phyloP scores from a whole-genome alignment of 2,329 filamentous ascomycete genomes.

The Colletotrichum lindemuthianum region DNA sequence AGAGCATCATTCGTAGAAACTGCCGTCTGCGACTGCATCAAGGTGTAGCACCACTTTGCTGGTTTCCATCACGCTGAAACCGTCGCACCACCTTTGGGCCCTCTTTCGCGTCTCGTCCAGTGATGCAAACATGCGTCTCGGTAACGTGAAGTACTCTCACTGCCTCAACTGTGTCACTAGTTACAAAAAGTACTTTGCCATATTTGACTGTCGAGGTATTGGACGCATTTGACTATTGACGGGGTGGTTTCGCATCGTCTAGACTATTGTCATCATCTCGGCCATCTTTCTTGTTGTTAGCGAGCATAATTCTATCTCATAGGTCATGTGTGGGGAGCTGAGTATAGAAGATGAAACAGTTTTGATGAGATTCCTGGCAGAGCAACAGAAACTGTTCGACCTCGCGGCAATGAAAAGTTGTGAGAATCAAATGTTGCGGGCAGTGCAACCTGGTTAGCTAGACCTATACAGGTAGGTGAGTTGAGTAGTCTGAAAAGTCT shows the following conservation, averaged over 20 bases:
- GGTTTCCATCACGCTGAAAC: conserved; percentile 14
- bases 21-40: conserved; percentile 20
- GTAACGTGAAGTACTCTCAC: conserved; percentile 53
- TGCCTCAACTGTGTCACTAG: conserved; percentile 53
- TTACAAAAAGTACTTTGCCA: conserved; percentile 53
- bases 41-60: conserved; percentile 44
- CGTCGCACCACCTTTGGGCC: conserved; percentile 40
- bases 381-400: too few relatives aligned
- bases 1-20: conserved; percentile 36
- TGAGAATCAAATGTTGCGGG: too few relatives aligned
- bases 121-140: conserved; percentile 55
- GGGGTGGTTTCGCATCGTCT: too few relatives aligned
- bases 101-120: conserved; percentile 49
- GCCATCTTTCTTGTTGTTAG: too few relatives aligned
- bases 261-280: too few relatives aligned
- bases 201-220: conserved; percentile 10
- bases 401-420: too few relatives aligned
- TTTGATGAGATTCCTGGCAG: fast-evolving
- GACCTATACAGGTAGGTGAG: too few relatives aligned
- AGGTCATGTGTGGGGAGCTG: too few relatives aligned
- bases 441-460: too few relatives aligned
- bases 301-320: fast-evolving
- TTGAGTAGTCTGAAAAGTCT: too few relatives aligned
- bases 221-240: conserved; percentile 17
- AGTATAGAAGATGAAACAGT: too few relatives aligned